Evolutionary conservation across 2,329 filamentous ascomycete species (phyloP), one percentile per base, ranked within the genome.

Genomic region (Cytospora piceae): DNA sequence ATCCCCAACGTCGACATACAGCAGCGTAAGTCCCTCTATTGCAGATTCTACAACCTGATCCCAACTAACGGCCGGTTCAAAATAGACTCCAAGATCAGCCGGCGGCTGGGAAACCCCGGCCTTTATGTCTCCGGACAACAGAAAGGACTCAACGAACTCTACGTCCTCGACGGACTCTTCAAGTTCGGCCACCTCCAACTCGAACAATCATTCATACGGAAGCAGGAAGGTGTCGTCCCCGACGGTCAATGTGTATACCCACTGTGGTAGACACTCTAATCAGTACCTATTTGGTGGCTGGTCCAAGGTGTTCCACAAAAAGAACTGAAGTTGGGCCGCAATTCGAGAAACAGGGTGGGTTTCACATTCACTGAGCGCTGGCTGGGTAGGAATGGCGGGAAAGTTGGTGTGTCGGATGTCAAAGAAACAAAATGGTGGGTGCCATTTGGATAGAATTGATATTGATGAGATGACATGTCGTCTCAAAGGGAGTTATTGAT

Each of bases 221-320:
- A 55, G 24, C 62, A 70, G 66, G 56, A 70, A 64, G 59, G 53
- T 39, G 15, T 66, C 66, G 27, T 60, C 66, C 2, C 63, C 62
- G 17, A 70, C 64, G 29, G 66, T 81, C 69, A 86, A 86, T 67
- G 78, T 81, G 52, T 79, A 85, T 73, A 85, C 83, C 42, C 82
- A 83, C 65, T 86, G 84, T 67, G 84, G 84, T 17, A 78, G 84
- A 17, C 83, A 86, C 73, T 82, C 82, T 49, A 79, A 84, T 69
- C 82, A 85, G 70, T 83, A 80, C 66, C 75, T 86, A 17, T 83
- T 86, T 67, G 76, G 81, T 39, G 83, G 83, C 22, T 68, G 64
- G 1, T 80, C 79, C 52, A 78, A 78, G 55, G 74, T 77, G 20
- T 70, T 82, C 56, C 77, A 79, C 52, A 78, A 75, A 71, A 72